phyloP scores from a whole-genome alignment of 805 yeast genomes.

The Candida maesae region DNA sequence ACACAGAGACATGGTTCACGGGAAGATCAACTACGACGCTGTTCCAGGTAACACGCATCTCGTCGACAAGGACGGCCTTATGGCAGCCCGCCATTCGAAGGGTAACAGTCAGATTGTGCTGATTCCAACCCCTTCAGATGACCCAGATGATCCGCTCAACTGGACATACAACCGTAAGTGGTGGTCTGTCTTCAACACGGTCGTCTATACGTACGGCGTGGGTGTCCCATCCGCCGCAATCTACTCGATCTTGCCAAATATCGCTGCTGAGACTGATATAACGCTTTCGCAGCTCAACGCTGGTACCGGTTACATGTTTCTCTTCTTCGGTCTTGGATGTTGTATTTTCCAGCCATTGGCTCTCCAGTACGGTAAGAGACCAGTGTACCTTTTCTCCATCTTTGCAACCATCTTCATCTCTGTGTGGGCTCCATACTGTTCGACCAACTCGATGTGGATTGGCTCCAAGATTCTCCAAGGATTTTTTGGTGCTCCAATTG shows the following conservation, averaged over 20 bases:
- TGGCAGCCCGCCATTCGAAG: conserved; percentile 32
- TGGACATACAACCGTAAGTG: conserved; percentile 52
- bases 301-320: conserved; percentile 47
- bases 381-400: conserved; percentile 37
- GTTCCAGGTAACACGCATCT: conserved; percentile 52
- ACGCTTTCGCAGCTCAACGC: conserved; percentile 39
- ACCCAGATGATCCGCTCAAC: conserved; percentile 68
- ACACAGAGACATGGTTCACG: neutral
- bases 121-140: conserved; percentile 63
- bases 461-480: conserved; percentile 37
- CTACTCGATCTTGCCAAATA: conserved; percentile 38
- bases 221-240: conserved; percentile 47
- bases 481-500: conserved; percentile 40
- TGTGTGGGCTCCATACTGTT: conserved; percentile 41
- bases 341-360: conserved; percentile 51
- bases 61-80: conserved; percentile 38
- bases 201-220: conserved; percentile 40
- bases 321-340: conserved; percentile 50
- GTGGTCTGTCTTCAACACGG: conserved; percentile 41
- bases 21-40: conserved; percentile 30
- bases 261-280: conserved; percentile 34
- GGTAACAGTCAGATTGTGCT: conserved; percentile 41
- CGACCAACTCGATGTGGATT: conserved; percentile 34
- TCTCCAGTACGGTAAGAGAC: conserved; percentile 45
- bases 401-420: conserved; percentile 37